Evolutionary conservation across 192 early-diverging fungal genomes (phyloP).

Genomic region (Coemansia asiatica): DNA sequence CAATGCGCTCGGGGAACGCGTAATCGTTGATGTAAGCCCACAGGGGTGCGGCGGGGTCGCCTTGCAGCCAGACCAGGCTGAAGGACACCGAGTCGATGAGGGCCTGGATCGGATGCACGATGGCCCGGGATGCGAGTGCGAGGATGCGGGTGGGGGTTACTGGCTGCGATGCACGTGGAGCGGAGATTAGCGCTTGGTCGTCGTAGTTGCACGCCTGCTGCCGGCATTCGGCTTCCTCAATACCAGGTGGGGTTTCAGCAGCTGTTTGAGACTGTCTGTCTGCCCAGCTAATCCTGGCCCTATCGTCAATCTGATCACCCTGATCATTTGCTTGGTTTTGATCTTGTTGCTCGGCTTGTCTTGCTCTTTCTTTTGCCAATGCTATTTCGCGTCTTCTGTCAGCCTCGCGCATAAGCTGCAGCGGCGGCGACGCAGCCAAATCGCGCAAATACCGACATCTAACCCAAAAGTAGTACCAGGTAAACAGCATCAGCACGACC

Average conservation of each 20-base stretch:
- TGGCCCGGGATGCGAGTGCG: neutral
- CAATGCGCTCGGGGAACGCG: conserved; percentile 48
- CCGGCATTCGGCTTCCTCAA: neutral
- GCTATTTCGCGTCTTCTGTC: conserved; percentile 35
- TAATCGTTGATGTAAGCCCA: conserved; percentile 51
- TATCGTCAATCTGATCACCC: too few relatives aligned
- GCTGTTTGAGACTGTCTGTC: neutral
- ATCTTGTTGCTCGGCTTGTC: neutral
- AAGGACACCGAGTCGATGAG: conserved; percentile 26
- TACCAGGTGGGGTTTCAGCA: too few relatives aligned
- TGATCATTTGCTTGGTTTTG: neutral
- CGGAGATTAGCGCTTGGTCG: conserved; percentile 20
- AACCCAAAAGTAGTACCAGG: conserved; percentile 50
- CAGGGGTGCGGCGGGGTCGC: conserved; percentile 41
- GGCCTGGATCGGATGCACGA: conserved; percentile 27
- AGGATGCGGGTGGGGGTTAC: conserved; percentile 12
- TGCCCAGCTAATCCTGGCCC: too few relatives aligned
- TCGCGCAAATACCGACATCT: conserved; percentile 23
- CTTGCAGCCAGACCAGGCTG: conserved; percentile 17
- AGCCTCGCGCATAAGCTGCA: conserved; percentile 51
- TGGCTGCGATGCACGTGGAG: conserved; percentile 1
- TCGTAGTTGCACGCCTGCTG: conserved; percentile 5
- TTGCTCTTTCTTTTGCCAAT: conserved; percentile 6
- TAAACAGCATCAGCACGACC: conserved; percentile 44
- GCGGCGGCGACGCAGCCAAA: conserved; percentile 34